phyloP scores from a whole-genome alignment of 169 alveolate species.

The Cryptosporidium bovis region DNA sequence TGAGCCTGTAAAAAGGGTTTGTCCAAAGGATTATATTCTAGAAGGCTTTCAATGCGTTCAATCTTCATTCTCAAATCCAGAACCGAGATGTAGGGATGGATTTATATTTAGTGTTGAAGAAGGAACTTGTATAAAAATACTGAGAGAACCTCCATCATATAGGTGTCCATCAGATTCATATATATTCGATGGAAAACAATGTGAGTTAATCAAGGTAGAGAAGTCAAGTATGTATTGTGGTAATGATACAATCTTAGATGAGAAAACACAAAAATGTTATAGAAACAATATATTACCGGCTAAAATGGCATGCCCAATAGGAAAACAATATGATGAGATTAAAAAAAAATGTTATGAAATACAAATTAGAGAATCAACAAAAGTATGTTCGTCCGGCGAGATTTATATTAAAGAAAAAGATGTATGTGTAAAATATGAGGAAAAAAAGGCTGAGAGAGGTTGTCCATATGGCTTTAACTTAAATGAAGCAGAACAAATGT shows the following conservation, averaged over 20 bases:
- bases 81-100: constrained; percentile 70
- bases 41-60: constrained; percentile 72
- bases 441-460: constrained; percentile 33
- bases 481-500: constrained; percentile 40
- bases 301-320: constrained; percentile 47
- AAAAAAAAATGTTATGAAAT: constrained; percentile 52
- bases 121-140: constrained; percentile 51
- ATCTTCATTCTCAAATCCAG: constrained; percentile 64
- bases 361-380: constrained; percentile 43
- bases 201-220: constrained; percentile 44
- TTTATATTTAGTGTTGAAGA: constrained; percentile 57
- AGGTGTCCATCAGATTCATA: constrained; percentile 69
- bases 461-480: constrained; percentile 63
- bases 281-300: constrained; percentile 47
- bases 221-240: constrained; percentile 45
- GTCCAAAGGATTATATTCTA: constrained; percentile 58
- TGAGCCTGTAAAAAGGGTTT: constrained; percentile 47
- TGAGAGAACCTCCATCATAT: constrained; percentile 69
- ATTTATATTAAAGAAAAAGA: constrained; percentile 27
- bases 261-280: constrained; percentile 35
- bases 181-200: constrained; percentile 61
- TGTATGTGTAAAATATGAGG: constrained; percentile 32
- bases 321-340: constrained; percentile 51
- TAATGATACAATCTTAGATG: constrained; percentile 31
- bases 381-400: constrained; percentile 34